These are phyloP conservation scores for Cordyceps militaris DNA, from an alignment of 2,329 filamentous ascomycete species.

Conservation along the genomic window DNA sequence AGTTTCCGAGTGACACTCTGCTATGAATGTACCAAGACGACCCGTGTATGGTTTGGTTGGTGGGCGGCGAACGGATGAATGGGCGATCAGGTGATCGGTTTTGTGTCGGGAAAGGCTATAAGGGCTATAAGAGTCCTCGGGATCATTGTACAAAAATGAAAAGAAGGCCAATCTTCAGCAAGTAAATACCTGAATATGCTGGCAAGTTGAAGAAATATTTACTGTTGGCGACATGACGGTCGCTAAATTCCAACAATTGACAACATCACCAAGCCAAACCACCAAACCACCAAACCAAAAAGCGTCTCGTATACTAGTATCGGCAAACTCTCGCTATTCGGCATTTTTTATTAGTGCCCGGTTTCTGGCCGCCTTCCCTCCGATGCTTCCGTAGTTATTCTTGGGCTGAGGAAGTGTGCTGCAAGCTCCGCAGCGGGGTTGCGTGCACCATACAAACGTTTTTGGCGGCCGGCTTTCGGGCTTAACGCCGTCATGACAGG, in stretches of 20 bases:
- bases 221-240: background rate
- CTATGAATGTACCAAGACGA: background rate
- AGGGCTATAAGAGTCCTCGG: too few relatives aligned
- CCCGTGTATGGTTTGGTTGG: background rate
- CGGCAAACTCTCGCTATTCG: conserved; percentile 6
- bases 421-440: conserved; percentile 12
- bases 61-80: background rate
- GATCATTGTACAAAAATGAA: too few relatives aligned
- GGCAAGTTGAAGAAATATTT: too few relatives aligned
- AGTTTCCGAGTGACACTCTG: background rate
- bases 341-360: too few relatives aligned
- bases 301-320: background rate
- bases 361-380: too few relatives aligned
- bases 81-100: conserved; percentile 13
- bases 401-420: too few relatives aligned
- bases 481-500: conserved; percentile 8
- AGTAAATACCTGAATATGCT: too few relatives aligned
- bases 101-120: too few relatives aligned
- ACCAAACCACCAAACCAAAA: background rate
- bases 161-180: too few relatives aligned
- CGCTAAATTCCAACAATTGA: too few relatives aligned
- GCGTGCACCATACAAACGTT: background rate
- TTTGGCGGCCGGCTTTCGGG: conserved; percentile 8
- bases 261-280: background rate
- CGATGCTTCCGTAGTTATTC: too few relatives aligned